Evolutionary conservation across 371 early-diverging fungal genomes (phyloP), one percentile per base, ranked within the genome.

Genomic region (Actinomucor elegans): DNA sequence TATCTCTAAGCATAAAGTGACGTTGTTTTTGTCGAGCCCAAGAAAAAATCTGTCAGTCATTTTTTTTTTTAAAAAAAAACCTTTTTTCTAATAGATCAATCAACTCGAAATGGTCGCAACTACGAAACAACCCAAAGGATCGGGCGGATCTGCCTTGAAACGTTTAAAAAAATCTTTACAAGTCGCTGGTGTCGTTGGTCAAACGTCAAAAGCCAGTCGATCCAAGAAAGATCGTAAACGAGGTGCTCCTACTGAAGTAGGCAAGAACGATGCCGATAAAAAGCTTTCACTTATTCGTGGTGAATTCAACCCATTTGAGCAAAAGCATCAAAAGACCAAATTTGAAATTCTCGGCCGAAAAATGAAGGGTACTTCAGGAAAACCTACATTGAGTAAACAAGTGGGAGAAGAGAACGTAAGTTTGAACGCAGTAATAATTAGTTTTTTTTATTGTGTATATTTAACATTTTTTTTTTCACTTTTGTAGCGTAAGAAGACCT

Each of bases 261-360:
- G 79, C 36, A 82, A 76, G 55, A 77, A 80, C 62, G 72, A 75
- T 63, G 60, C 61, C 27, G 66, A 66, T 36, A 76, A 75, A 28
- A 84, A 83, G 47, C 54, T 87, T 27, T 58, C 67, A 1, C 60
- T 77, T 55, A 82, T 83, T 53, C 76, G 79, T 45, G 81, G 73
- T 10, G 78, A 77, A 52, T 76, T 77, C 58, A 98, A 96, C 69
- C 97, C 96, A 1, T 98, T 95, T 57, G 98, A 97, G 58, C 67
- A 88, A 55, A 90, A 94, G 67, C 64, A 83, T 27, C 86, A 83
- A 48, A 77, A 75, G 17, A 73, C 73, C 40, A 95, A 97, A 74
- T 87, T 93, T 61, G 86, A 90, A 34, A 87, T 96, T 7, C 61
- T 96, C n/a, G 91, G 90, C n/a, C 78, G 93, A 21, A 92, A 89